Percentiles rank a stretch among this genome's conserved stretches.
These are phyloP conservation scores for Boletellus ananiceps DNA, from an alignment of 768 basidiomycete species.

Conservation along the genomic window DNA sequence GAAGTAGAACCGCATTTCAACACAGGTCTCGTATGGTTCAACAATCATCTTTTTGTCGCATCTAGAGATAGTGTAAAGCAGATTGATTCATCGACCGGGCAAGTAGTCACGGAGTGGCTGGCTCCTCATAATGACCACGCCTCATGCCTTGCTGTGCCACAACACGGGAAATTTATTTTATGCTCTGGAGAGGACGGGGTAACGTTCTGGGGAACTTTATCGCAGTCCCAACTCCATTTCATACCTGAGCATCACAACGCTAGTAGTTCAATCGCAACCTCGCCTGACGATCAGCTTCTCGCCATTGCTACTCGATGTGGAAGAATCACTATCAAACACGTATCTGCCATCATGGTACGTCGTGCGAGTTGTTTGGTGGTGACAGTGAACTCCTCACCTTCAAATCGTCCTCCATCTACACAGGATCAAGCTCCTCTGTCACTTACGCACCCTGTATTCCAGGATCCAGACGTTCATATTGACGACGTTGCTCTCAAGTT, in stretches of 20 bases:
- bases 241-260: background rate
- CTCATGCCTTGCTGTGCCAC: background rate
- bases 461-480: background rate
- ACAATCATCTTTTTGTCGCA: background rate
- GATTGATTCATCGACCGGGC: background rate
- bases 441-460: background rate
- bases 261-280: background rate
- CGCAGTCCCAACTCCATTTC: background rate
- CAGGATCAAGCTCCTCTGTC: too few relatives aligned
- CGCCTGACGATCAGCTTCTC: background rate
- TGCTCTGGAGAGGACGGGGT: background rate
- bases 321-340: background rate
- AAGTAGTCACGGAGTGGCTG: background rate
- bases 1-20: background rate
- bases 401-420: too few relatives aligned
- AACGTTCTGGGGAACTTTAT: constrained; percentile 1
- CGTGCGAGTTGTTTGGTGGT: background rate
- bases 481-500: background rate
- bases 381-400: too few relatives aligned
- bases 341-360: background rate
- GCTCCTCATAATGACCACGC: background rate
- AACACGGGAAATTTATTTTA: background rate
- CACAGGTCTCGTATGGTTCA: background rate
- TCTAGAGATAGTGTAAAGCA: background rate
- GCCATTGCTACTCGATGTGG: background rate